These are phyloP conservation scores for Magnusiomyces tetraspermus DNA, from an alignment of 1,139 yeast genomes.

Conservation along the genomic window DNA sequence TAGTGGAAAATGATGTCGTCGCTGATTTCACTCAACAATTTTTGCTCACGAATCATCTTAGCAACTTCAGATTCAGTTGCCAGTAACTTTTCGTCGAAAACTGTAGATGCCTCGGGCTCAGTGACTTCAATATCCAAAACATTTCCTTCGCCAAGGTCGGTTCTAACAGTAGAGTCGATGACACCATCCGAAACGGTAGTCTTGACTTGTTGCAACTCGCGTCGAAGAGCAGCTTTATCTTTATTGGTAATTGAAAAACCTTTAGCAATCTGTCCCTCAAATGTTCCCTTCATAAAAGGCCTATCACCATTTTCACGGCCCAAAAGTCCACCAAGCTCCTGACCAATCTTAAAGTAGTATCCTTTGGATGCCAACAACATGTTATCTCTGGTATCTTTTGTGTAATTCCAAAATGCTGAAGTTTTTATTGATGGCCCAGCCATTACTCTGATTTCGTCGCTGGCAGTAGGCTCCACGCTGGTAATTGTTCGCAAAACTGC, in stretches of 20 bases:
- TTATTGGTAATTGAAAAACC: conserved; percentile 3
- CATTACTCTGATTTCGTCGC: conserved; percentile 28
- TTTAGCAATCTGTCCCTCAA: conserved; percentile 27
- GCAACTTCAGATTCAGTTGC: background rate
- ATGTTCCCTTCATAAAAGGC: conserved; percentile 29
- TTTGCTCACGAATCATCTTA: conserved; percentile 5
- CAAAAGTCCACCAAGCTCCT: conserved; percentile 48
- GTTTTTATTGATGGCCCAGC: conserved; percentile 35
- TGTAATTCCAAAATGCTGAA: conserved; percentile 27
- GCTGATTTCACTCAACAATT: conserved; percentile 2
- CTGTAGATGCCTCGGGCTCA: conserved; percentile 1
- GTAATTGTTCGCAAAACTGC: conserved; percentile 53
- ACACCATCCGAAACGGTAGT: background rate
- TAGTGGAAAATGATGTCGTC: conserved; percentile 18
- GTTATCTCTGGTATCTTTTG: conserved; percentile 29
- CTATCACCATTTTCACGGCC: conserved; percentile 25
- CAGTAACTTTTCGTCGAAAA: background rate
- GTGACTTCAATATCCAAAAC: background rate
- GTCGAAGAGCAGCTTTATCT: background rate
- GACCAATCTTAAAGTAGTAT: conserved; percentile 39
- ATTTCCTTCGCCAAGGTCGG: background rate
- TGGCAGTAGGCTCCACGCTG: conserved; percentile 31
- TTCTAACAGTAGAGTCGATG: background rate
- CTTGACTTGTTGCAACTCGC: background rate
- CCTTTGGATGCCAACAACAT: conserved; percentile 41